Percentiles rank a stretch among this genome's conserved stretches.
phyloP scores from a whole-genome alignment of 768 basidiomycete genomes.

The Leucosporidium yakuticum region DNA sequence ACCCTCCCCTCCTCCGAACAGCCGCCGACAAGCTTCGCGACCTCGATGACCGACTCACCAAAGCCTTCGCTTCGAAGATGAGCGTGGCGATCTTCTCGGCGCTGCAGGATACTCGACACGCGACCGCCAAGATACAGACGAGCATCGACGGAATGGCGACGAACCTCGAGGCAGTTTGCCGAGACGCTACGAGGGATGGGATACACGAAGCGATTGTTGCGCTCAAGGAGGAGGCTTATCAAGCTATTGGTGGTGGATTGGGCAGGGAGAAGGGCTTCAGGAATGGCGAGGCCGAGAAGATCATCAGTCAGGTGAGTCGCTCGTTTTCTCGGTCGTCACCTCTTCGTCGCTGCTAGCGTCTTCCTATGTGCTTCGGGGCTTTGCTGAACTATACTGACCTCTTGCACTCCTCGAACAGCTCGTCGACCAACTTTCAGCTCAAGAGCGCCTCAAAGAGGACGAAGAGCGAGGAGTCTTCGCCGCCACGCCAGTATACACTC shows the following conservation, averaged over 20 bases:
- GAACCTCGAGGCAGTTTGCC: slow-evolving; percentile 17
- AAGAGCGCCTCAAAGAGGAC: slow-evolving; percentile 27
- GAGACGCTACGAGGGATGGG: slow-evolving; percentile 14
- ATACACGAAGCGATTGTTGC: slow-evolving; percentile 27
- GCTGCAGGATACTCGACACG: slow-evolving; percentile 22
- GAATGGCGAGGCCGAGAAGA: slow-evolving; percentile 31
- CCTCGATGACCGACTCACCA: slow-evolving; percentile 7
- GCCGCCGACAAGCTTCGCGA: slow-evolving; percentile 18
- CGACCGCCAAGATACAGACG: slow-evolving; percentile 22
- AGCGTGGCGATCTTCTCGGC: slow-evolving; percentile 24
- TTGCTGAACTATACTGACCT: too few relatives aligned
- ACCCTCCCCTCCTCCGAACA: background rate
- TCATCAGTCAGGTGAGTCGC: slow-evolving; percentile 20
- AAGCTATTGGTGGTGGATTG: background rate
- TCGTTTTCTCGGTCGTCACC: background rate
- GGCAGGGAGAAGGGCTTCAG: slow-evolving; percentile 17
- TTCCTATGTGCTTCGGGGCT: background rate
- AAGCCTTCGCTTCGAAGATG: slow-evolving; percentile 30
- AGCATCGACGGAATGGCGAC: slow-evolving; percentile 24
- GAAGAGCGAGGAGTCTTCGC: slow-evolving; percentile 10
- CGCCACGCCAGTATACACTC: background rate
- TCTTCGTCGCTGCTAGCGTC: background rate
- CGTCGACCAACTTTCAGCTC: slow-evolving; percentile 28
- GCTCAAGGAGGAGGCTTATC: slow-evolving; percentile 31
- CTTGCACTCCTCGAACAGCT: background rate